Conservation (phyloP, 148 eudicot species). For the Polygonum maritimum region DNA sequence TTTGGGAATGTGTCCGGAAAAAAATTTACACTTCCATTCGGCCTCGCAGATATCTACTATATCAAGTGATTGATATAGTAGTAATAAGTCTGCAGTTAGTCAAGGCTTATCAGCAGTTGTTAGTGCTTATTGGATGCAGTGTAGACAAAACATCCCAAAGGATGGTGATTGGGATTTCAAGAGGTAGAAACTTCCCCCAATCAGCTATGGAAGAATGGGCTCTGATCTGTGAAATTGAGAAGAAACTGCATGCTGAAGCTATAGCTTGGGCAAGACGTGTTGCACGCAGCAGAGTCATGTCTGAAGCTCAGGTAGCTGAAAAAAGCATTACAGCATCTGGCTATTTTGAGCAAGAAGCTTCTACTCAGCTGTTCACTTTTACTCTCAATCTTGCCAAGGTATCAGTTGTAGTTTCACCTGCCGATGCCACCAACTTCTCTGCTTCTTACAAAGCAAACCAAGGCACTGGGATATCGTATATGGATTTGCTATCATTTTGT, state of each 20-base stretch:
- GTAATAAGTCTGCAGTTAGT: constrained; percentile 53
- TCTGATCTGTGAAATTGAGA: constrained; percentile 52
- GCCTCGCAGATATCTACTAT: constrained; percentile 29
- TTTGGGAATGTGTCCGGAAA: constrained; percentile 68
- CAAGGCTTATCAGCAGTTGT: constrained; percentile 43
- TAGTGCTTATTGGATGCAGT: constrained; percentile 55
- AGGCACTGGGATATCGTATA: constrained; percentile 23
- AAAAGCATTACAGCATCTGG: constrained; percentile 9
- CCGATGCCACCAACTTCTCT: constrained; percentile 23
- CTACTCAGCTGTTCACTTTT: constrained; percentile 28
- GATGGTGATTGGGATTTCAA: constrained; percentile 30
- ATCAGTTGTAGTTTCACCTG: constrained; percentile 34
- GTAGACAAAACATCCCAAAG: constrained; percentile 18
- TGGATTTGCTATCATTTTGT: constrained; percentile 29
- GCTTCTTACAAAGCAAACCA: constrained; percentile 20
- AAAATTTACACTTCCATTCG: constrained; percentile 38
- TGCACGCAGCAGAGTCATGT: constrained; percentile 42
- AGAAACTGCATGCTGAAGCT: constrained; percentile 59
- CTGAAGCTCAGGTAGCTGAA: constrained; percentile 17
- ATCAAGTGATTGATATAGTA: constrained; percentile 36
- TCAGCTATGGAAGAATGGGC: constrained; percentile 40
- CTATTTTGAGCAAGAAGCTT: constrained; percentile 22
- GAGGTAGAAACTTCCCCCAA: constrained; percentile 20
- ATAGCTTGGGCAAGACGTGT: constrained; percentile 63
- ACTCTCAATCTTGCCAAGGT: constrained; percentile 41